Base-by-base conservation (phyloP, 371 early-diverging fungal species). In the Mortierella sp. region DNA sequence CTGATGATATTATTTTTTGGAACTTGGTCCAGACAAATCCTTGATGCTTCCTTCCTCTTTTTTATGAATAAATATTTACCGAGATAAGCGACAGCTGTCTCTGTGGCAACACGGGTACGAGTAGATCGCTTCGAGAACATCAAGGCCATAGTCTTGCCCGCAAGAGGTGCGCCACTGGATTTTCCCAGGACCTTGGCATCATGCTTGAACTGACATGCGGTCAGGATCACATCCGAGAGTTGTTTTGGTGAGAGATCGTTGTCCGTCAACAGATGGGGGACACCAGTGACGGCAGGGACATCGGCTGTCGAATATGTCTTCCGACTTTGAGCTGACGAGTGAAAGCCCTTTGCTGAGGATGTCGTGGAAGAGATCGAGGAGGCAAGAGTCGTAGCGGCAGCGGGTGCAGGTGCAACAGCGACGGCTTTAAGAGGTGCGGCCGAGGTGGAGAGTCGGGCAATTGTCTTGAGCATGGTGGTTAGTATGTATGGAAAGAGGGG, bases 51-150 rank as follows among this genome's bases (percentile, higher is more conserved):
- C 21, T 21, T n/a, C 4, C 21, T 50, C 14, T 6, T 50, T 50
- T 14, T 6, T 50, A 50, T 50, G 7, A 46, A 46, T 16, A 46
- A 46, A 14, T 5, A 23, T 67, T 67, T 88, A 89, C 92, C 92
- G 58, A 95, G 88, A 80, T 93, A 92, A 0, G 93, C 88, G 70
- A 95, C 90, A 4, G 95, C 93, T n/a, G 96, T 88, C 77, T 98
- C 98, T 44, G 96, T 92, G 16, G 97, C 96, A 28, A 98, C 95
- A 58, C 99, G 90, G 12, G 99, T 98, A 62, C 99, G 94, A 6
- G 99, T 98, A 0, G 94, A 93, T 46, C 96, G 89, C 81, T 98
- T 98, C 18, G 96, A 91, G 64, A 98, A 98, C 66, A 97, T 82
- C 44, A 98, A 82, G 14, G 91, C 99, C 28, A 98, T 70, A 1